phyloP scores from a whole-genome alignment of 2,329 filamentous ascomycete genomes.

The Xylaria sp. region DNA sequence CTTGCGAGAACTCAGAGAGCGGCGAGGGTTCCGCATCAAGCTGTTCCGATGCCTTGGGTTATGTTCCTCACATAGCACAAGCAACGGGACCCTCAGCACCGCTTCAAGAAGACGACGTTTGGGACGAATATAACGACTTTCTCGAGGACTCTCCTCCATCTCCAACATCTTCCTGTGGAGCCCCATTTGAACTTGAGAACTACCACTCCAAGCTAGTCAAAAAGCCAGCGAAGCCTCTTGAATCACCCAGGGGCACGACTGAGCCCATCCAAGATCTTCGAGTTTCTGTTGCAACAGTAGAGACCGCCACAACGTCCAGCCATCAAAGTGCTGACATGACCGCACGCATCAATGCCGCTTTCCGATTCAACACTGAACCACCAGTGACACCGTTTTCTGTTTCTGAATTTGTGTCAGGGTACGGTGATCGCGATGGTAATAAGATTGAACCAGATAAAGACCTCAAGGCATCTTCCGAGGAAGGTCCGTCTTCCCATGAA shows the following conservation, averaged over 20 bases:
- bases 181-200: slow-evolving; percentile 66
- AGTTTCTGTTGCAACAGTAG: slow-evolving; percentile 49
- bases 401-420: slow-evolving; percentile 55
- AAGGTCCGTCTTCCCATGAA: slow-evolving; percentile 50
- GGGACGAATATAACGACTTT: slow-evolving; percentile 93
- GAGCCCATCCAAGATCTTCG: slow-evolving; percentile 47
- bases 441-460: slow-evolving; percentile 38
- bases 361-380: slow-evolving; percentile 54
- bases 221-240: slow-evolving; percentile 52
- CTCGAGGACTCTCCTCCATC: slow-evolving; percentile 72
- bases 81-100: slow-evolving; percentile 70
- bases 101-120: slow-evolving; percentile 84
- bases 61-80: slow-evolving; percentile 71
- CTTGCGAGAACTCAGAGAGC: slow-evolving; percentile 76
- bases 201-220: slow-evolving; percentile 55
- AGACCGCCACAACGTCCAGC: slow-evolving; percentile 58
- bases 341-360: slow-evolving; percentile 61
- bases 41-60: slow-evolving; percentile 71
- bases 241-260: slow-evolving; percentile 59
- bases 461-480: slow-evolving; percentile 39
- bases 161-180: slow-evolving; percentile 65
- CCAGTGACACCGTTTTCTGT: slow-evolving; percentile 58
- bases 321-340: slow-evolving; percentile 66
- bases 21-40: slow-evolving; percentile 68
- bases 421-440: slow-evolving; percentile 52